Evolutionary conservation across 2,329 filamentous ascomycete genomes (phyloP), one percentile per base, ranked within the genome.

Genomic region (Epichloe sibirici): DNA sequence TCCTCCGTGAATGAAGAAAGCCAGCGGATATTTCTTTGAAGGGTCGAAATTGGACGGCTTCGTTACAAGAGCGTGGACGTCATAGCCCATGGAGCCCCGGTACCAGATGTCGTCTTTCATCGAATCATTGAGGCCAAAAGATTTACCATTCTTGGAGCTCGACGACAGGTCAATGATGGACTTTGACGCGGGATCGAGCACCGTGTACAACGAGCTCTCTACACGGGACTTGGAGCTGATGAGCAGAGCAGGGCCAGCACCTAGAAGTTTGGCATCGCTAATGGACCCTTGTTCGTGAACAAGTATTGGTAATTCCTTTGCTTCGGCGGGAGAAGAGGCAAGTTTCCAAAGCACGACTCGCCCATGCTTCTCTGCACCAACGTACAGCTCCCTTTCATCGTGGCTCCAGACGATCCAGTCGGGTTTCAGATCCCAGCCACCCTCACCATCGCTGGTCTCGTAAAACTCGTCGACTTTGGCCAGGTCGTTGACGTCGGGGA

Each of bases 1-100:
- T 0, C 89, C 89, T 51, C 89, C 89, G 62, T 95, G 89, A 56
- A 94, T 86, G 43, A 90, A 71, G 63, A 90, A 84, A 2, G 85
- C 81, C 4, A 95, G 73, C 0, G 89, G 89, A 61, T 91, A 94
- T 57, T 80, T 89, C 66, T 88, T 85, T 17, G 68, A 73, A 8
- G 76, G 68, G 61, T 87, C 77, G 63, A 91, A 94, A 59, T 77
- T 57, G 0, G 81, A 82, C 0, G 82, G 86, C 54, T 78, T 81
- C 59, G 88, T 71, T 42, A 72, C 78, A 63, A 85, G 79, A 0
- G 85, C 83, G 59, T 89, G 86, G n/a, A 88, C 77, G 37, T 79
- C 69, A 56, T 85, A 83, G 40, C 73, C 73, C 28, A 76, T 79
- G 4, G 79, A 79, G 34, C 86, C 86, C 21, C 75, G 69, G 61